These are phyloP conservation scores for Colletotrichum noveboracense DNA, from an alignment of 2,329 filamentous ascomycete genomes.

Conservation along the genomic window DNA sequence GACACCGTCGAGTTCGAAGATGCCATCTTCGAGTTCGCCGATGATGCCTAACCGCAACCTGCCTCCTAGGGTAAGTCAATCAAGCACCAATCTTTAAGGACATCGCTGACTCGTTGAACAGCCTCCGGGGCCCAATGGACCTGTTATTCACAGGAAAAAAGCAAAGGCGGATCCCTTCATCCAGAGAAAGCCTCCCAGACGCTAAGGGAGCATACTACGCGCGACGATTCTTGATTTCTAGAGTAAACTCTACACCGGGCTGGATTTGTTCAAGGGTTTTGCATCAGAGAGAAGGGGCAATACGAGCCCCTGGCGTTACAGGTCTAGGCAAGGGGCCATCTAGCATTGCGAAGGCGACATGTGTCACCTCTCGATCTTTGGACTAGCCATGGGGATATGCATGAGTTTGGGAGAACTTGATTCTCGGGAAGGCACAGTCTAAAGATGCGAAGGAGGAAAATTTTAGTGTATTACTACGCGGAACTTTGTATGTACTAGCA, in stretches of 20 bases:
- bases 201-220: neutral
- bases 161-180: slow-evolving; percentile 50
- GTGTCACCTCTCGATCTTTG: neutral
- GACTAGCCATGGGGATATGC: neutral
- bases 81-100: neutral
- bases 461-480: neutral
- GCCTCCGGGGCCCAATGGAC: slow-evolving; percentile 17
- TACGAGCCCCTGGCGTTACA: slow-evolving; percentile 15
- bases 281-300: slow-evolving; percentile 6
- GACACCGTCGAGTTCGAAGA: slow-evolving; percentile 15
- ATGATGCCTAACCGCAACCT: neutral
- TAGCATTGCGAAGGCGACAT: neutral
- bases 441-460: neutral
- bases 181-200: slow-evolving; percentile 36
- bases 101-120: neutral
- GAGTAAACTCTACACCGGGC: slow-evolving; percentile 10
- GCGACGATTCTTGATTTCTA: slow-evolving; percentile 12
- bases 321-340: slow-evolving; percentile 6
- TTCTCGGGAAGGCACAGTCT: neutral
- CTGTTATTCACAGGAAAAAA: slow-evolving; percentile 39
- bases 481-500: neutral
- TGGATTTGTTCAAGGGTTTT: neutral
- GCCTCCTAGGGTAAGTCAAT: slow-evolving; percentile 7
- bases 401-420: neutral
- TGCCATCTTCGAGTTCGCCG: neutral